Conservation (phyloP, 2,329 filamentous ascomycete species). For the Cladosporium sp. region DNA sequence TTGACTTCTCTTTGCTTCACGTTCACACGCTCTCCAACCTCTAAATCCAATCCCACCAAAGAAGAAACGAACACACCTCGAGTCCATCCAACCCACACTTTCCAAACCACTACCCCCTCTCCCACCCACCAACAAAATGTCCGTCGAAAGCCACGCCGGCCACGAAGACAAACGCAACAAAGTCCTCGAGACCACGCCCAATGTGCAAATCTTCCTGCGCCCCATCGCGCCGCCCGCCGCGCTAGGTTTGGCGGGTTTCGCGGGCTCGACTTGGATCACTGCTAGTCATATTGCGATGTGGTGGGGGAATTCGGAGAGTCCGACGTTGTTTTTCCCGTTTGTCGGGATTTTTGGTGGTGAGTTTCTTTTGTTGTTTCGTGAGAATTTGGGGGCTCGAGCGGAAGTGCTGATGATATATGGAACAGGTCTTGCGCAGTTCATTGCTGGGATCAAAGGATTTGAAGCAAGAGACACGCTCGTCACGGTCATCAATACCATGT, state of each 20-base stretch:
- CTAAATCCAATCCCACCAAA: too few relatives aligned
- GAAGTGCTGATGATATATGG: background rate
- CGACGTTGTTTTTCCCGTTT: constrained; percentile 28
- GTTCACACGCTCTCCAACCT: too few relatives aligned
- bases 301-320: constrained; percentile 22
- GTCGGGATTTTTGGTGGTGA: constrained; percentile 22
- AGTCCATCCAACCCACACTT: background rate
- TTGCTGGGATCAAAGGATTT: constrained; percentile 23
- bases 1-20: too few relatives aligned
- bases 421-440: constrained; percentile 26
- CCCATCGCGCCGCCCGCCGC: constrained; percentile 30
- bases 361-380: background rate
- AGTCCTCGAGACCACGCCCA: constrained; percentile 12
- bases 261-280: constrained; percentile 27
- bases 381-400: too few relatives aligned
- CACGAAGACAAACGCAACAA: constrained; percentile 9
- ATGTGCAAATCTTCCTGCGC: constrained; percentile 24
- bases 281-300: constrained; percentile 19
- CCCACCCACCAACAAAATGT: constrained; percentile 1
- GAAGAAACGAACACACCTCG: background rate
- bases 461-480: constrained; percentile 21
- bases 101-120: too few relatives aligned
- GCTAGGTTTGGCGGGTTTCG: constrained; percentile 27
- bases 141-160: constrained; percentile 5
- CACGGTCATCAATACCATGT: constrained; percentile 22